A percentile compares a stretch with the other conserved stretches of the same genome.
These are phyloP conservation scores for Terana coerulea DNA, from an alignment of 768 basidiomycete genomes.

Conservation along the genomic window DNA sequence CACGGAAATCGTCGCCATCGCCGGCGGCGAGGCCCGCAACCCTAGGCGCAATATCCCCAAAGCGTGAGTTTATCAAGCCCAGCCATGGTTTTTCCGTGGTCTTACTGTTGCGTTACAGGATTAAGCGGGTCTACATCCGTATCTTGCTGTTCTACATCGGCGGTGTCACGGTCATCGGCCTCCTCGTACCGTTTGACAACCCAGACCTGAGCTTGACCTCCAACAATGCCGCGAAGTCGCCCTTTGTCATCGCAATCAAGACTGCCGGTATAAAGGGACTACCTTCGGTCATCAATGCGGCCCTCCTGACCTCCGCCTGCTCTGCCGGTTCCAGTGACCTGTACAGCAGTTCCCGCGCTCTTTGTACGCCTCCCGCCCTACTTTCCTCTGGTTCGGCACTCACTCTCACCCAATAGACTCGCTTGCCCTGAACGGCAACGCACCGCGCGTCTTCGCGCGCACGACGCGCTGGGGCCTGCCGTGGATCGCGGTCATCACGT, in stretches of 20 bases:
- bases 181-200: conserved; percentile 78
- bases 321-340: conserved; percentile 88
- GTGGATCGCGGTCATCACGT: conserved; percentile 33
- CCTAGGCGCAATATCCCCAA: conserved; percentile 65
- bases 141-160: conserved; percentile 63
- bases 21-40: conserved; percentile 82
- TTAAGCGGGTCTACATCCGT: conserved; percentile 62
- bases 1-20: conserved; percentile 90
- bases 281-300: conserved; percentile 82
- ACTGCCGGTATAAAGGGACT: conserved; percentile 80
- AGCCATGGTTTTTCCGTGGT: conserved; percentile 68
- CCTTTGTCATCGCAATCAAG: conserved; percentile 89
- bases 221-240: conserved; percentile 62
- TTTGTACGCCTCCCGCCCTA: conserved; percentile 50
- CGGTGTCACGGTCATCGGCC: conserved; percentile 71
- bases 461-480: conserved; percentile 40
- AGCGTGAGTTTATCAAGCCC: conserved; percentile 37
- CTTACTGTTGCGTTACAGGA: conserved; percentile 31
- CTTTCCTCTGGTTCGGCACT: conserved; percentile 24
- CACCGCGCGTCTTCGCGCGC: conserved; percentile 47
- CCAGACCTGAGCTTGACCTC: conserved; percentile 43
- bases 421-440: conserved; percentile 48
- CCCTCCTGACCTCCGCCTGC: conserved; percentile 85
- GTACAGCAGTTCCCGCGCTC: conserved; percentile 85
- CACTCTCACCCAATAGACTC: conserved; percentile 34